Evolutionary conservation across 768 basidiomycete genomes (phyloP).

Genomic region (Leccinum truebloodii): DNA sequence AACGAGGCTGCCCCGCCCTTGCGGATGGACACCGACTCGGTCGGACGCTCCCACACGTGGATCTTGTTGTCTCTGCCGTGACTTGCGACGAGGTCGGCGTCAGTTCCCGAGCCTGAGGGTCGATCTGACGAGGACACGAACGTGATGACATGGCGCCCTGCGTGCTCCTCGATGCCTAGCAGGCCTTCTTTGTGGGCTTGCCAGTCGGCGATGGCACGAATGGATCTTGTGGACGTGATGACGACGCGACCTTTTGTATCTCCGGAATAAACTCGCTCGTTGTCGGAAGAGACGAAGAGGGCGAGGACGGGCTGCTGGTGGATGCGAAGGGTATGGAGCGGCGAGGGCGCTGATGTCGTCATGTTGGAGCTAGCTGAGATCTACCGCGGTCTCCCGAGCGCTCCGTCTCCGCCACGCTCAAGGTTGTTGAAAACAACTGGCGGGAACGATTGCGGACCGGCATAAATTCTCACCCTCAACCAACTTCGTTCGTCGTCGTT

Average conservation of each 20-base stretch:
- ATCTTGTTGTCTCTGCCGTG: constrained; percentile 88
- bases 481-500: too few relatives aligned
- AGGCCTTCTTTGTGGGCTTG: constrained; percentile 76
- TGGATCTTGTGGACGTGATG: constrained; percentile 70
- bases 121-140: constrained; percentile 41
- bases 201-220: constrained; percentile 78
- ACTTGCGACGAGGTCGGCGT: constrained; percentile 29
- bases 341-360: constrained; percentile 46
- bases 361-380: background rate
- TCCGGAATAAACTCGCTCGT: constrained; percentile 83
- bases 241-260: constrained; percentile 79
- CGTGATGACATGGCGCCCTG: constrained; percentile 65
- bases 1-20: constrained; percentile 59
- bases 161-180: constrained; percentile 78
- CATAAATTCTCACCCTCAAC: too few relatives aligned
- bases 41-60: constrained; percentile 65
- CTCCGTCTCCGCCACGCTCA: too few relatives aligned
- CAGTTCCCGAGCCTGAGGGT: background rate
- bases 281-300: constrained; percentile 66
- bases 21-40: constrained; percentile 46
- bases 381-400: too few relatives aligned
- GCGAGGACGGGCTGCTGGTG: constrained; percentile 66
- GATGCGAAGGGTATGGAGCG: constrained; percentile 72
- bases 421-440: too few relatives aligned
- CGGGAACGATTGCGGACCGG: too few relatives aligned